A percentile compares a stretch with the other conserved stretches of the same genome.
Evolutionary conservation across 208 protist genomes (phyloP).

Genomic region (Trypanosoma mega): DNA sequence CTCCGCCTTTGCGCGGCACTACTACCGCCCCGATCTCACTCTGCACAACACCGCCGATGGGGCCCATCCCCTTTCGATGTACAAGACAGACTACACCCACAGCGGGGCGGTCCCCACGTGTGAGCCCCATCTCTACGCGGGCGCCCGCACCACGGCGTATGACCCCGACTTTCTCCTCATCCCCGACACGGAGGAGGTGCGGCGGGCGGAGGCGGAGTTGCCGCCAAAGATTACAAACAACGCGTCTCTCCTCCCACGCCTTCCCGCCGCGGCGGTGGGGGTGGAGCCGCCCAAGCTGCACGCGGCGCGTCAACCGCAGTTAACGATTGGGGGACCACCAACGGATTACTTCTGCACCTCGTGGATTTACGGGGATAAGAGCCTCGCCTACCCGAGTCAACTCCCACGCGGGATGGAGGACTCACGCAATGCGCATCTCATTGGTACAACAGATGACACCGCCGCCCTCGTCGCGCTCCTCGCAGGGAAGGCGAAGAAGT

Average conservation of each 20-base stretch:
- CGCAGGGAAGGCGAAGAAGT: constrained; percentile 29
- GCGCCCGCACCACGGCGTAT: constrained; percentile 42
- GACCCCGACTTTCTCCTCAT: constrained; percentile 58
- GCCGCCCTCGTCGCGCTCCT: constrained; percentile 56
- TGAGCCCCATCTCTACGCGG: constrained; percentile 45
- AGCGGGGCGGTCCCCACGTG: constrained; percentile 19
- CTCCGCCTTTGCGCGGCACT: constrained; percentile 35
- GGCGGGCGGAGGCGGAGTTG: constrained; percentile 43
- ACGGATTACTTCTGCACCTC: constrained; percentile 71
- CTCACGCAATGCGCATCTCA: constrained; percentile 41
- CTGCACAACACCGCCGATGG: constrained; percentile 35
- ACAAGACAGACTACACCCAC: constrained; percentile 59
- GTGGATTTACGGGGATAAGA: constrained; percentile 74
- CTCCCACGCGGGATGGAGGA: constrained; percentile 55
- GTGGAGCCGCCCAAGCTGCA: constrained; percentile 14
- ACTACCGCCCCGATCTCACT: constrained; percentile 40
- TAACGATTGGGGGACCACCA: constrained; percentile 14
- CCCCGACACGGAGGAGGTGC: constrained; percentile 28
- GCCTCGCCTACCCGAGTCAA: constrained; percentile 62
- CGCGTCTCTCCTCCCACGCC: constrained; percentile 50
- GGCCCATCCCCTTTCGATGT: constrained; percentile 53
- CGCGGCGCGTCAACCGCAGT: constrained; percentile 27
- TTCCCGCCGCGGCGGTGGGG: constrained; percentile 8
- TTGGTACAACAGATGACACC: constrained; percentile 56
- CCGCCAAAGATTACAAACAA: constrained; percentile 69